Evolutionary conservation across 2,329 filamentous ascomycete species (phyloP), one percentile per base, ranked within the genome.

Genomic region (Neofusicoccum umdonicola): DNA sequence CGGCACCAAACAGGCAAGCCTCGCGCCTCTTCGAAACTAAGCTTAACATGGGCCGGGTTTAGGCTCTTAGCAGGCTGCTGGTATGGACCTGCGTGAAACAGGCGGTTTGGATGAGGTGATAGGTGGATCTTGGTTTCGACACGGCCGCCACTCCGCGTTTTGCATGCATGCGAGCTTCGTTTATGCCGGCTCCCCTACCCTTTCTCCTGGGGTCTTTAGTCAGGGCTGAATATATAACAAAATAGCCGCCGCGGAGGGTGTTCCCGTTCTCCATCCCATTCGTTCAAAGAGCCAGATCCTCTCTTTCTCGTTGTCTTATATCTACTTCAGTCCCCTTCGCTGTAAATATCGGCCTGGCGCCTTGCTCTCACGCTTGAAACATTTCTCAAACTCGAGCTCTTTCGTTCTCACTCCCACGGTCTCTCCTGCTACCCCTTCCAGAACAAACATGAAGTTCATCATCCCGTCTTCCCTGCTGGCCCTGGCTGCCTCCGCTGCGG

Each of bases 101-200:
- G 22, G 22, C 22, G 22, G 22, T 22, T 22, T 22, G 22, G 22
- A 22, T 45, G 31, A 35, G 41, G 31, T 47, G 39, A 63, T 63
- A 56, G 61, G 61, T 63, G 61, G 61, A 63, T 63, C 61, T 63
- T 47, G 61, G 61, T 63, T 56, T 56, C 61, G 39, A 63, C 22
- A 27, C 45, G 15, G 27, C 50, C 47, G 47, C 60, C 60, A 51
- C 47, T 51, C 47, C 34, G 37, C 50, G 61, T 63, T 37, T 44
- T 54, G 50, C 50, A 63, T 56, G 22, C 56, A 60, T 37, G n/a
- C 8, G 42, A 37, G 56, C 56, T 37, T 60, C 56, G 56, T 17
- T 9, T 60, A 47, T 60, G 56, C 42, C 13, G 27, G 39, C 39
- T 58, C 37, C 54, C 54, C 27, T 45, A 42, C 37, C 52, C 54